Base-by-base conservation (phyloP, 2,329 filamentous ascomycete species). In the Verticillium dahliae region DNA sequence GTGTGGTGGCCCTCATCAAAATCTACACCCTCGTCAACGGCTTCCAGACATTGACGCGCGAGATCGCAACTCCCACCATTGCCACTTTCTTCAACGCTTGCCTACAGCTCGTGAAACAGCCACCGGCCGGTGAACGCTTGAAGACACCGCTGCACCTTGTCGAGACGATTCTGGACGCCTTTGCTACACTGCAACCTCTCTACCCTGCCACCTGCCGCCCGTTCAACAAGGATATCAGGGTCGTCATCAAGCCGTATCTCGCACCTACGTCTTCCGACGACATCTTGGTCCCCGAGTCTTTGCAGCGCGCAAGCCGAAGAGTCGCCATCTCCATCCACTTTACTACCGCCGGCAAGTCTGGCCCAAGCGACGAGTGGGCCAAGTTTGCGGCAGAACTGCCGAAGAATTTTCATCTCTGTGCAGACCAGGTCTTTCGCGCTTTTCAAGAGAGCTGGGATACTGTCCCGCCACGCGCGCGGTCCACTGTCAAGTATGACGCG, bases 161-260 rank as follows among this genome's bases (percentile, higher is more conserved):
- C 45, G 86, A 91, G 69, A 85, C 84, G 9, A 81, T 94, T 4
- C 84, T 93, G 41, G 85, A 89, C 65, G 86, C 90, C 58, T 87
- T 97, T 63, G 79, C 84, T 37, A 82, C 86, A 55, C 78, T 97
- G 38, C 77, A 96, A 37, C 89, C 90, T n/a, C 83, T 88, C 59
- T 93, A 96, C 73, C 88, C 91, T 35, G 90, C 92, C 6, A 91
- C 91, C 37, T 89, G 96, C 73, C 88, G 94, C 13, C 89, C 91
- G 1, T 91, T 89, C 70, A 81, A 85, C 62, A 80, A 83, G 41
- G 89, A 92, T 66, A 82, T 96, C 54, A 85, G 83, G 61, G 77
- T 81, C 13, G 79, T 89, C 22, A 75, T 88, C 52, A 79, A 82
- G 56, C 75, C 76, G 6, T 85, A 88, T 65, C 73, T 94, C 60